Base-by-base conservation (phyloP, 345 rosid genomes). In the Bruguiera sexangula region DNA sequence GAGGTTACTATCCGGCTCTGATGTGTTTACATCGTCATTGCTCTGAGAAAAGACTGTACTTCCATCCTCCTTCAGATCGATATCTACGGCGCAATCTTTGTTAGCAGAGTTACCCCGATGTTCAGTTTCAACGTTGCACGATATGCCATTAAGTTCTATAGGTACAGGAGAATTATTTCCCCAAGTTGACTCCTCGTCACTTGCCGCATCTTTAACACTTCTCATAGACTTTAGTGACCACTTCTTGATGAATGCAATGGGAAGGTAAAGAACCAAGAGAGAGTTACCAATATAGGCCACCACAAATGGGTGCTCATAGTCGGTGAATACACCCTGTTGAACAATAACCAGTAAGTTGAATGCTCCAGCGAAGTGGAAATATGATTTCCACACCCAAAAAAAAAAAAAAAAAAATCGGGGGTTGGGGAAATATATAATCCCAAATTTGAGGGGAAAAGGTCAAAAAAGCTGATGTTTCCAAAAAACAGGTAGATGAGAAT, bases 251-350 rank as follows among this genome's bases (percentile, higher is more conserved):
- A 84, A 74, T 60, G 84, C 81, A 65, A 84, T 48, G 26, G 85
- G 88, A 58, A 84, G 85, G 68, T 84, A 76, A 24, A 82, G 26
- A 7, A 75, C 69, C 71, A 80, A 43, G 57, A 84, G 80, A 0
- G 84, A 84, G 29, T 72, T 78, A 36, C 81, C 84, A 0, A 84
- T 65, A 67, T 77, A 84, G 15, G 85, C 51, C 67, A 84, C 73
- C 15, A 67, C 78, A 71, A 82, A 84, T 34, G 88, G 85, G 32
- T 82, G 84, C 66, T 69, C 22, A 48, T 84, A 84, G 36, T 63
- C 55, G 60, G 68, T 62, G 31, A 75, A 84, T 0, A 82, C 74
- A 34, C 60, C 81, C 88, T 80, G 75, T 62, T 11, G 26, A 67
- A 71, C 22, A 65, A 30, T 64, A 0, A 30, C n/a, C 21, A 39